phyloP scores from a whole-genome alignment of 768 basidiomycete species.

The Rhodosporidiobolus sp. region DNA sequence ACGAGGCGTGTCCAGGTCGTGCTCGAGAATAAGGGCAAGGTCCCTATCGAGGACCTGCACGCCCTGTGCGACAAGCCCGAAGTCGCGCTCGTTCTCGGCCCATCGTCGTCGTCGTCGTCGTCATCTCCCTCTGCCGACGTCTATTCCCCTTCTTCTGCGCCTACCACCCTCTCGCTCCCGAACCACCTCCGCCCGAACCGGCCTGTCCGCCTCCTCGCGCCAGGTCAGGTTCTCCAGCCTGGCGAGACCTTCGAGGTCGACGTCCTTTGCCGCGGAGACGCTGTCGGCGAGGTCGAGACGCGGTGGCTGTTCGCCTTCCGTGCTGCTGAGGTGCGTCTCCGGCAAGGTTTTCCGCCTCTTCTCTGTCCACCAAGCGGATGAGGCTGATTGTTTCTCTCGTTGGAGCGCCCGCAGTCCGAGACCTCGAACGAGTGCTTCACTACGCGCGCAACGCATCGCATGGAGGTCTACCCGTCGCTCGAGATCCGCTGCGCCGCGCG shows the following conservation, averaged over 20 bases:
- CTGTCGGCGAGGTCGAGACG: constrained; percentile 56
- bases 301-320: constrained; percentile 64
- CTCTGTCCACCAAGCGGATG: too few species aligned
- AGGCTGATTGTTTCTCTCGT: neutral
- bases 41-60: constrained; percentile 65
- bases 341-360: constrained; percentile 28
- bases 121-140: constrained; percentile 28
- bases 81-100: constrained; percentile 63
- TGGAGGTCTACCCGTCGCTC: constrained; percentile 63
- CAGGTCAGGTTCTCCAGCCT: constrained; percentile 49
- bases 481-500: constrained; percentile 56
- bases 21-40: constrained; percentile 66
- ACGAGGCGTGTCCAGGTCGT: constrained; percentile 57
- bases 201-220: constrained; percentile 54
- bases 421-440: constrained; percentile 57
- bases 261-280: constrained; percentile 58
- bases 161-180: constrained; percentile 50
- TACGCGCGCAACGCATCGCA: constrained; percentile 57
- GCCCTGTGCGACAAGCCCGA: constrained; percentile 61
- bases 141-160: neutral
- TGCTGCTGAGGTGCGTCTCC: constrained; percentile 50
- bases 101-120: neutral
- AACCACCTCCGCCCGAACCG: constrained; percentile 58
- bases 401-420: neutral
- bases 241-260: constrained; percentile 58